Evolutionary conservation across 1,139 yeast genomes (phyloP).

Genomic region (Blastobotrys malaysiensis): DNA sequence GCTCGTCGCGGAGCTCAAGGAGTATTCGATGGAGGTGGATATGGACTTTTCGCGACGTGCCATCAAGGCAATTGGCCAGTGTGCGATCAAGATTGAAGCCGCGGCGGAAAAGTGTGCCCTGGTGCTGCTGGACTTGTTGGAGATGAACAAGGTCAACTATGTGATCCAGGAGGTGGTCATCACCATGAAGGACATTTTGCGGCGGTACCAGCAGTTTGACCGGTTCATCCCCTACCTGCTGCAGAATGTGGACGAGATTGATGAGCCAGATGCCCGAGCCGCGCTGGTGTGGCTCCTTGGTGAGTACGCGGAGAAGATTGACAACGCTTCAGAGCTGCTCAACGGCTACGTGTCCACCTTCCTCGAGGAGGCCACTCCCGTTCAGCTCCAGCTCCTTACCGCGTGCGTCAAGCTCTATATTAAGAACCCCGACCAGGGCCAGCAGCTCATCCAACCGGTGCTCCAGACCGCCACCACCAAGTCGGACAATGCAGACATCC

Average conservation of each 20-base stretch:
- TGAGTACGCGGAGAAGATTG: constrained; percentile 74
- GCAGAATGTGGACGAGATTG: constrained; percentile 53
- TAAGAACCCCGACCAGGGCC: constrained; percentile 41
- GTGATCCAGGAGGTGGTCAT: constrained; percentile 75
- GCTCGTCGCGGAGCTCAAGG: constrained; percentile 78
- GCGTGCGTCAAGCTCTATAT: constrained; percentile 73
- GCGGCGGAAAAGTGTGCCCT: constrained; percentile 68
- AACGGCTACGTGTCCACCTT: constrained; percentile 55
- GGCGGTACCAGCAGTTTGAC: constrained; percentile 69
- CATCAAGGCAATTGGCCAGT: constrained; percentile 78
- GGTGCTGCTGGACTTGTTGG: constrained; percentile 65
- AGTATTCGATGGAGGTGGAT: constrained; percentile 90
- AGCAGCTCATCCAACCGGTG: constrained; percentile 58
- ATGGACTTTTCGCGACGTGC: constrained; percentile 81
- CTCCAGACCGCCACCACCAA: constrained; percentile 74
- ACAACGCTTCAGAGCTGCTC: constrained; percentile 43
- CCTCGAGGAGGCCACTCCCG: constrained; percentile 63
- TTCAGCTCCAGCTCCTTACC: constrained; percentile 73
- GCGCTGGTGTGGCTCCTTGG: constrained; percentile 91
- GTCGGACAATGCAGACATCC: constrained; percentile 83
- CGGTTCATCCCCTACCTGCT: constrained; percentile 67
- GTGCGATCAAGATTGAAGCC: constrained; percentile 71
- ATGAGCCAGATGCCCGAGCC: constrained; percentile 57
- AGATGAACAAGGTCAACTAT: constrained; percentile 70
- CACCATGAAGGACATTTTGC: constrained; percentile 68